phyloP scores from a whole-genome alignment of 2,329 filamentous ascomycete species.

The Xylariales sp. region DNA sequence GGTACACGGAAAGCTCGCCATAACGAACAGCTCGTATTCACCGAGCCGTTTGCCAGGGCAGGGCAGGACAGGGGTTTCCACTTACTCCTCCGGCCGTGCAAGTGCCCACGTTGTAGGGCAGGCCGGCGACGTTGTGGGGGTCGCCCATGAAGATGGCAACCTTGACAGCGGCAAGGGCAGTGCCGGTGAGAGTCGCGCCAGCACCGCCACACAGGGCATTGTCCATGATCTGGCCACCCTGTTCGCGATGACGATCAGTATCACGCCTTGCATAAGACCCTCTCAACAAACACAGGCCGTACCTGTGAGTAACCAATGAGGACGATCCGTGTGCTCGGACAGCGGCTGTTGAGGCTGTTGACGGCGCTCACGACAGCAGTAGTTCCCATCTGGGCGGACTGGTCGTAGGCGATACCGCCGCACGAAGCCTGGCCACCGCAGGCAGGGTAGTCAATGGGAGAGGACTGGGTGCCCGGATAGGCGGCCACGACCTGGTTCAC shows the following conservation, averaged over 20 bases:
- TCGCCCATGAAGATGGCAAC: constrained; percentile 72
- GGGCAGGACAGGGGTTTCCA: constrained; percentile 31
- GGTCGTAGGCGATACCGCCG: constrained; percentile 65
- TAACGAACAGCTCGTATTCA: no score
- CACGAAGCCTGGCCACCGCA: constrained; percentile 68
- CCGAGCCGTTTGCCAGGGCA: no score
- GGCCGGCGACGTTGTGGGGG: constrained; percentile 64
- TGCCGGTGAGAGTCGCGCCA: constrained; percentile 56
- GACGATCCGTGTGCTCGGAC: constrained; percentile 68
- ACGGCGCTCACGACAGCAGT: constrained; percentile 68
- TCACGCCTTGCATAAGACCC: not conserved
- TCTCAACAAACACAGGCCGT: not conserved
- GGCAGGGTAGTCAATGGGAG: constrained; percentile 65
- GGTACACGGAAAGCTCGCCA: no score
- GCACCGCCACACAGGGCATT: constrained; percentile 70
- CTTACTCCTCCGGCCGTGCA: constrained; percentile 69
- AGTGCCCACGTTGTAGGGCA: constrained; percentile 71
- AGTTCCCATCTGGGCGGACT: constrained; percentile 66
- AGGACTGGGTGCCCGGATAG: constrained; percentile 53
- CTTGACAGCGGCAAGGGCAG: constrained; percentile 65
- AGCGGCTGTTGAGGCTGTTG: constrained; percentile 64
- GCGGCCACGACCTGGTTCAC: constrained; percentile 46
- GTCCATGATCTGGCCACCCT: constrained; percentile 73
- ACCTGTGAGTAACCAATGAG: constrained; percentile 71
- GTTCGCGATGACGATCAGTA: constrained; percentile 10